phyloP scores from a whole-genome alignment of 768 basidiomycete genomes.

The Pholiota conissans region DNA sequence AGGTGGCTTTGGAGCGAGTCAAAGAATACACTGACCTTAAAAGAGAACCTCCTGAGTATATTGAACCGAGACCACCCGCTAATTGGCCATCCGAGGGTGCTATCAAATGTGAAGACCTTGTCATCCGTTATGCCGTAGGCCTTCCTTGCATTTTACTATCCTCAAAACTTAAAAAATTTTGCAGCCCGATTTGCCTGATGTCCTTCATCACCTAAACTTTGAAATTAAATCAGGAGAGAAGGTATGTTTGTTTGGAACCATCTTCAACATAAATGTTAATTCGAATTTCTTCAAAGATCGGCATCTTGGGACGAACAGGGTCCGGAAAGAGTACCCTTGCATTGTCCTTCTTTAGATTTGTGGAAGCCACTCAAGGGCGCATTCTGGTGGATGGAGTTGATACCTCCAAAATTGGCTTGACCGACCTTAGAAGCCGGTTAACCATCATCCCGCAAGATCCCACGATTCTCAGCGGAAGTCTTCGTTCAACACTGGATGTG shows the following conservation, averaged over 20 bases:
- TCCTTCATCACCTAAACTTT: slow-evolving; percentile 80
- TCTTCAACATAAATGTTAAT: not conserved
- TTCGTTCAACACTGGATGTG: slow-evolving; percentile 77
- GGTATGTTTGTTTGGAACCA: slow-evolving; percentile 26
- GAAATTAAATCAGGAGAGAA: slow-evolving; percentile 75
- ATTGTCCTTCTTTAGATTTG: slow-evolving; percentile 82
- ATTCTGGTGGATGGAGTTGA: slow-evolving; percentile 76
- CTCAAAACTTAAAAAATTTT: not conserved
- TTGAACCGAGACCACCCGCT: slow-evolving; percentile 80
- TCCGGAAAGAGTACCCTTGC: slow-evolving; percentile 83
- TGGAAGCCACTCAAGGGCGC: slow-evolving; percentile 71
- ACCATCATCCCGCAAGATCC: slow-evolving; percentile 89
- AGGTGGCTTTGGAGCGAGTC: slow-evolving; percentile 87
- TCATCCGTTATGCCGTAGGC: slow-evolving; percentile 77
- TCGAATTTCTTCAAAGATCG: slow-evolving; percentile 42
- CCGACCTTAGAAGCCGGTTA: slow-evolving; percentile 70
- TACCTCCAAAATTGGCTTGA: slow-evolving; percentile 71
- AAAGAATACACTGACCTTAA: slow-evolving; percentile 86
- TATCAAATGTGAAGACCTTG: slow-evolving; percentile 71
- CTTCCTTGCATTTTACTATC: slow-evolving; percentile 17
- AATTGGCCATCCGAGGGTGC: slow-evolving; percentile 77
- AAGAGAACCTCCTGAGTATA: slow-evolving; percentile 79
- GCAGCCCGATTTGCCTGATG: slow-evolving; percentile 84
- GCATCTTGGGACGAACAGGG: slow-evolving; percentile 71
- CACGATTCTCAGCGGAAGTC: slow-evolving; percentile 76